Conservation (phyloP, 139 green algal species). For the Ulvella scutata region DNA sequence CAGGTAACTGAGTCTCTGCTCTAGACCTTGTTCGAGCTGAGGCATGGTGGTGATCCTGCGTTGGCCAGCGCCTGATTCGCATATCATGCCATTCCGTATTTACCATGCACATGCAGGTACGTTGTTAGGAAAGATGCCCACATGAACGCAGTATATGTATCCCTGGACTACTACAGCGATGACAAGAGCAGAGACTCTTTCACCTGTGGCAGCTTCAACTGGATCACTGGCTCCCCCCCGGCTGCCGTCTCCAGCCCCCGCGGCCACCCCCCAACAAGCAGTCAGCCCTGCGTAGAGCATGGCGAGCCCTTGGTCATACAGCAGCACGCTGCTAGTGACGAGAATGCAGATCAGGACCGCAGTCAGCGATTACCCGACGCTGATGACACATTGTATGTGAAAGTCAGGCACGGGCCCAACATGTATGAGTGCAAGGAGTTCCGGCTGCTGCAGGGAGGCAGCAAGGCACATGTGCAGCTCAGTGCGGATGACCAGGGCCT, state of each 20-base stretch:
- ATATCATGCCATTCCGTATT: no score
- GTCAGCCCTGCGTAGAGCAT: no score
- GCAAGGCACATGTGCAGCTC: slow-evolving; percentile 29
- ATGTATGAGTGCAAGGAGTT: slow-evolving; percentile 22
- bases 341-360: no score
- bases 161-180: slow-evolving; percentile 39
- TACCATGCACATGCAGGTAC: slow-evolving; percentile 83
- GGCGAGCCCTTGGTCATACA: not conserved
- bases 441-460: not conserved
- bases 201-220: slow-evolving; percentile 41
- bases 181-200: slow-evolving; percentile 36
- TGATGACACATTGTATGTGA: slow-evolving; percentile 15
- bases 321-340: no score
- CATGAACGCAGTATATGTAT: slow-evolving; percentile 77
- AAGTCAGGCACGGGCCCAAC: slow-evolving; percentile 67
- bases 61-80: no score
- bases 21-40: no score
- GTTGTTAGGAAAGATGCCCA: slow-evolving; percentile 71
- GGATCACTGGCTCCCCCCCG: slow-evolving; percentile 18
- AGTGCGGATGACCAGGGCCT: slow-evolving; percentile 79
- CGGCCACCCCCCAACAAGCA: no score
- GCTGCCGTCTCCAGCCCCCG: no score
- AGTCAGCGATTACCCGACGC: not conserved
- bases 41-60: no score
- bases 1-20: no score